Base-by-base conservation (phyloP, 2,329 filamentous ascomycete species). In the Blastomyces gilchristii region DNA sequence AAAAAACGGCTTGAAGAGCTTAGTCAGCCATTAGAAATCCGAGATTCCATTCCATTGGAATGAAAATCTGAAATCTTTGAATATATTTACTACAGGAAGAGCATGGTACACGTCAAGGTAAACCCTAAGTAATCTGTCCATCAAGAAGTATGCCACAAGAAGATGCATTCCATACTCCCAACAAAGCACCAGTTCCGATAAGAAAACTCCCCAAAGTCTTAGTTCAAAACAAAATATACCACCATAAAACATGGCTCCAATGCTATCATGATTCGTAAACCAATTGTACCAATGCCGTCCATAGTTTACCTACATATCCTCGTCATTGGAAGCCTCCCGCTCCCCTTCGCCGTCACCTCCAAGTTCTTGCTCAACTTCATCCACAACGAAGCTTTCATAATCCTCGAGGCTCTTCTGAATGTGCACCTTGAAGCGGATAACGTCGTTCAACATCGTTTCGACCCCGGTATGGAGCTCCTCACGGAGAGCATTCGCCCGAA, bases 371-470 rank as follows among this genome's bases (percentile, higher is more conserved):
- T 96, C 90, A n/a, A 97, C 86, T 78, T 97, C 93, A 68, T 96
- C 90, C 1, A 90, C 87, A 7, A 97, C 91, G 72, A 97, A 96
- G 63, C 87, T 86, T 77, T 99, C 94, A 74, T 96, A 97, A 71
- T 94, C 90, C 73, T 97, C 93, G 62, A 99, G 80, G 64, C 86
- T 88, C 78, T 91, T 92, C 76, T 99, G 94, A 60, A 99, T 82
- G 72, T 97, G 92, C 67, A 99, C 90, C 79, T 99, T 99, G 84
- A 99, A 97, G 72, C 95, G 92, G 79, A 97, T 96, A 66, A 97
- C 89, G 73, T 97, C 92, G 77, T 97, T 96, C 65, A 99, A 80
- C 85, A 97, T 96, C 70, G 87, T 88, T 78, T 97, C 94, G 70
- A 97, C 90, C 74, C 97, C 92, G 0, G 91, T 96, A 75, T 99